Evolutionary conservation across 2,329 filamentous ascomycete genomes (phyloP).

Genomic region (Fusarium brevicatenulatum): DNA sequence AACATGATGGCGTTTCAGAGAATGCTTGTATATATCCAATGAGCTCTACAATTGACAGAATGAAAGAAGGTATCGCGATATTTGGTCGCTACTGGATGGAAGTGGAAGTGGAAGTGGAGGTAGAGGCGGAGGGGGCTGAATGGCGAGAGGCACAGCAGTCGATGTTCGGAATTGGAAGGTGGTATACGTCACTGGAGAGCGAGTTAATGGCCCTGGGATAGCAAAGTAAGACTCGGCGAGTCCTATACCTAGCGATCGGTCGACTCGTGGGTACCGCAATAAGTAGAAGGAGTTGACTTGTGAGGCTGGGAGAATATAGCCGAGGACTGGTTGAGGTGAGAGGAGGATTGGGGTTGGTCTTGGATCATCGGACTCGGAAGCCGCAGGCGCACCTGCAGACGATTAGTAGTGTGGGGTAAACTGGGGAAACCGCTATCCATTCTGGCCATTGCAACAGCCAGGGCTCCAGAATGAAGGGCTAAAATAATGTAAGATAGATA

Average conservation of each 20-base stretch:
- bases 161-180: slow-evolving; percentile 21
- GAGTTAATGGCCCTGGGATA: neutral
- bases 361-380: slow-evolving; percentile 18
- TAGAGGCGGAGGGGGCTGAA: slow-evolving; percentile 22
- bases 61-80: slow-evolving; percentile 16
- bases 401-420: slow-evolving; percentile 43
- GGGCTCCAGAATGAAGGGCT: slow-evolving; percentile 12
- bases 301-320: slow-evolving; percentile 27
- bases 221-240: neutral
- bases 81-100: slow-evolving; percentile 14
- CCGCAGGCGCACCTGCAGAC: slow-evolving; percentile 16
- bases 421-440: slow-evolving; percentile 29
- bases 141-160: slow-evolving; percentile 27
- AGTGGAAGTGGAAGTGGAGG: neutral
- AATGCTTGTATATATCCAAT: neutral
- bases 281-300: neutral
- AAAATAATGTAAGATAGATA: neutral
- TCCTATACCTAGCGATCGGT: neutral
- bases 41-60: neutral
- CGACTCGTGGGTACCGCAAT: neutral
- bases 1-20: slow-evolving; percentile 36
- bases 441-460: slow-evolving; percentile 1
- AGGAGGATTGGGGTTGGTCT: slow-evolving; percentile 3
- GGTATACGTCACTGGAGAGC: neutral
- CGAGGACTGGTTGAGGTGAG: slow-evolving; percentile 20